Percentiles rank a stretch among this genome's conserved stretches.
These are phyloP conservation scores for Wickerhamiella kazuoi DNA, from an alignment of 805 yeast species.

Conservation along the genomic window DNA sequence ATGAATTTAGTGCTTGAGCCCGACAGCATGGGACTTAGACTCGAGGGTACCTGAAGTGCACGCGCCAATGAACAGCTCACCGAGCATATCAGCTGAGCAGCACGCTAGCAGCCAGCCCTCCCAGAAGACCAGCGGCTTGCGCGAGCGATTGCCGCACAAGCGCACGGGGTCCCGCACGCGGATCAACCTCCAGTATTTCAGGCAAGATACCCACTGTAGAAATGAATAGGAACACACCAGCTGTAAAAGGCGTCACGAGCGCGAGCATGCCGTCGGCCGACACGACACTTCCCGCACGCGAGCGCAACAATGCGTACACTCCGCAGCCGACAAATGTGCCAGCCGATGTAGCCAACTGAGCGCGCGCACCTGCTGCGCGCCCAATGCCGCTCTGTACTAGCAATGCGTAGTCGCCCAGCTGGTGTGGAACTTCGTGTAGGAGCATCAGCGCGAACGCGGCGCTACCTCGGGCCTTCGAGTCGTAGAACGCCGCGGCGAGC, in stretches of 20 bases:
- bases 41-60: no score
- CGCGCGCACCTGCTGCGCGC: constrained; percentile 44
- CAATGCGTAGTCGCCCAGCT: constrained; percentile 63
- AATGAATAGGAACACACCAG: constrained; percentile 60
- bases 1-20: no score
- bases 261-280: constrained; percentile 37
- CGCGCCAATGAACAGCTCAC: no score
- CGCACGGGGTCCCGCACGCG: neutral
- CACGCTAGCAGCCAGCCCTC: constrained; percentile 24
- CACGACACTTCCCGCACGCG: constrained; percentile 18
- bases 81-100: no score
- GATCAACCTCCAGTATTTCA: constrained; percentile 33
- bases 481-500: constrained; percentile 50
- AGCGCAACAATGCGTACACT: constrained; percentile 14
- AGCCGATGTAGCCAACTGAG: constrained; percentile 44
- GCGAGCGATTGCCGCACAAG: neutral
- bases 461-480: constrained; percentile 41
- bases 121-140: constrained; percentile 9
- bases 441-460: constrained; percentile 54
- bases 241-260: constrained; percentile 48
- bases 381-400: constrained; percentile 52
- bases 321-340: constrained; percentile 52
- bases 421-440: constrained; percentile 68
- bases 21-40: no score
- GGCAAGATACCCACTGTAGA: constrained; percentile 65